phyloP scores from a whole-genome alignment of 129 eudicot genomes.

The Heracleum sosnowskyi region DNA sequence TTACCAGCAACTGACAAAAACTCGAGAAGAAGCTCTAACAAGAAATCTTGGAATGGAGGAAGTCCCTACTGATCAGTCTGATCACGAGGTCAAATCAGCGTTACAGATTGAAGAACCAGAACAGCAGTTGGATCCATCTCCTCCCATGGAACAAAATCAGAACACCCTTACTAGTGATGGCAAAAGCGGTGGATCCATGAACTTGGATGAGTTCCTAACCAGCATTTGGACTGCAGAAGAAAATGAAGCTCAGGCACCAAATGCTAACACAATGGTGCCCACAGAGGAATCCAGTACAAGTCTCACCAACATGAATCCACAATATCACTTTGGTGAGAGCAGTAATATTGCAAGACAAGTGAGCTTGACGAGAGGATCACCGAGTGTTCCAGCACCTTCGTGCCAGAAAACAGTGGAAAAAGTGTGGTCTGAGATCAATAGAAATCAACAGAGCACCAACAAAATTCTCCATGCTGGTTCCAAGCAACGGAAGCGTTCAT shows the following conservation, averaged over 20 bases:
- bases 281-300: background rate
- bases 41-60: background rate
- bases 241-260: slow-evolving; percentile 47
- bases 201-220: slow-evolving; percentile 85
- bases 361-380: slow-evolving; percentile 48
- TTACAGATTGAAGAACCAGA: background rate
- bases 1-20: background rate
- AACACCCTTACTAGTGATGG: slow-evolving; percentile 52
- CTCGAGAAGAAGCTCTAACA: background rate
- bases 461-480: slow-evolving; percentile 20
- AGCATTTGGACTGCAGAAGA: slow-evolving; percentile 98
- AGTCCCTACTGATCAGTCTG: background rate
- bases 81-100: background rate
- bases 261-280: background rate
- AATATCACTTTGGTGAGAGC: background rate
- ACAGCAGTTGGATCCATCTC: background rate
- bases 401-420: slow-evolving; percentile 67
- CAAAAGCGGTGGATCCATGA: slow-evolving; percentile 83
- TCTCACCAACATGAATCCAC: background rate
- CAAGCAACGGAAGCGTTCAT: slow-evolving; percentile 53
- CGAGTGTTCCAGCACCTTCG: slow-evolving; percentile 46
- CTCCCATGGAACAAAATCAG: slow-evolving; percentile 65
- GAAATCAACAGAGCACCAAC: slow-evolving; percentile 23
- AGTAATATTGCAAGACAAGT: slow-evolving; percentile 35
- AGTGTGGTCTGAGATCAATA: slow-evolving; percentile 85